Base-by-base conservation (phyloP, 1,284 basidiomycete genomes). In the Malassezia obtusa region DNA sequence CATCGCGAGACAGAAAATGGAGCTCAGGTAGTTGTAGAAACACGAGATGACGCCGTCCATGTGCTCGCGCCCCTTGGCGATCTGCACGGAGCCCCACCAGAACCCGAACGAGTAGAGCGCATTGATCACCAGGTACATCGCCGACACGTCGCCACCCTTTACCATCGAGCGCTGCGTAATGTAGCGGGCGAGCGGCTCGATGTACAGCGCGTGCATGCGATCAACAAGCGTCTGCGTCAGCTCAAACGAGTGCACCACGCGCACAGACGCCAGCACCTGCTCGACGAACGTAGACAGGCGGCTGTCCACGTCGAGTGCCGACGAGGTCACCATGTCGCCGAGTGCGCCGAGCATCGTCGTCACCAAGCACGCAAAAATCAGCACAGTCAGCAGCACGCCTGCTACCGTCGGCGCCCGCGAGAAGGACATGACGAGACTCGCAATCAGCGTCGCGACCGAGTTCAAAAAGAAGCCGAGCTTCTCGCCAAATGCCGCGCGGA, bases 171-270 rank as follows among this genome's bases (percentile, higher is more conserved):
- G 68, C 50, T 61, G 61, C 36, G 54, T 65, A 21, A 73, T 68
- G 12, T 73, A 57, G 25, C 61, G 64, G 22, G 72, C 61, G 36
- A 77, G 62, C 8, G 72, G 68, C 33, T 58, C 55, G 25, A 76
- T 59, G 61, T 75, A 65, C 37, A 68, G 61, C 21, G 53, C 36
- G 37, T 76, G 69, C 40, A 76, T 67, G 36, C 69, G 73, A 22
- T 62, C 50, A n/a, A 76, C 54, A 6, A 77, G 62, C 26, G 60
- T 57, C 1, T 59, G 47, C 15, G 64, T 67, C 57, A 76, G 71
- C 37, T 73, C 70, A 54, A 77, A 77, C 5, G 74, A 71, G 53
- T 77, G 77, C 19, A 77, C 74, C 47, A 77, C 70, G 10, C 77
- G 67, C 45, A 76, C 71, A 4, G 73, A 74, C 22, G 68, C 65